Base-by-base conservation (phyloP, 768 basidiomycete genomes). In the Boletus rubescentipes region DNA sequence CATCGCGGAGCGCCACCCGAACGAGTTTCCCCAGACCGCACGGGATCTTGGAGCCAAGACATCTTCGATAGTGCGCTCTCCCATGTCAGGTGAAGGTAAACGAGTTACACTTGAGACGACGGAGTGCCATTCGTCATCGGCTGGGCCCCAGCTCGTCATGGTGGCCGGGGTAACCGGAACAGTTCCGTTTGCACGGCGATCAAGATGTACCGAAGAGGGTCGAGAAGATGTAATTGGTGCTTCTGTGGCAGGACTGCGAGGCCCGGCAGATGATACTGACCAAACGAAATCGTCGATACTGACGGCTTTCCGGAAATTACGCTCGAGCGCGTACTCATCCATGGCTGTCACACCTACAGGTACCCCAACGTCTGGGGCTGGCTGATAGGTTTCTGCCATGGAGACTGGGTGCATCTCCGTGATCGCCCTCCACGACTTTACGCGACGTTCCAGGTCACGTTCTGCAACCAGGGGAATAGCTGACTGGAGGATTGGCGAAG, bases 371-470 rank as follows among this genome's bases (percentile, higher is more conserved):
- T 67, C 51, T n/a, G 52, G 44, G 9, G 37, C 29, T 3, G 55
- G 67, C 29, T 62, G 61, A 34, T 68, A 61, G 9, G 59, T 60
- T 11, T 75, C 73, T 15, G 75, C 73, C 43, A 85, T 71, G 4
- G 80, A 78, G 15, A 72, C 73, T 6, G 80, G 73, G n/a, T 73
- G 72, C 35, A 81, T 55, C 16, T 78, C 73, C 10, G 86, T 81
- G 53, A 75, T 79, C 8, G 76, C 80, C 52, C 86, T 77, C 89
- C 89, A 91, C 4, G 81, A 80, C 50, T 79, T 80, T 31, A 91
- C 85, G 37, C 81, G 75, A 50, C 51, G 73, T 52, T 84, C 79
- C 16, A 90, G 68, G 38, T 80, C 78, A 23, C 72, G 67, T 63
- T 77, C 80, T n/a, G 77, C 76, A 4, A 75, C 74, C 61, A 74